These are phyloP conservation scores for Acephala macrosclerotiorum DNA, from an alignment of 2,329 filamentous ascomycete genomes.

Conservation along the genomic window DNA sequence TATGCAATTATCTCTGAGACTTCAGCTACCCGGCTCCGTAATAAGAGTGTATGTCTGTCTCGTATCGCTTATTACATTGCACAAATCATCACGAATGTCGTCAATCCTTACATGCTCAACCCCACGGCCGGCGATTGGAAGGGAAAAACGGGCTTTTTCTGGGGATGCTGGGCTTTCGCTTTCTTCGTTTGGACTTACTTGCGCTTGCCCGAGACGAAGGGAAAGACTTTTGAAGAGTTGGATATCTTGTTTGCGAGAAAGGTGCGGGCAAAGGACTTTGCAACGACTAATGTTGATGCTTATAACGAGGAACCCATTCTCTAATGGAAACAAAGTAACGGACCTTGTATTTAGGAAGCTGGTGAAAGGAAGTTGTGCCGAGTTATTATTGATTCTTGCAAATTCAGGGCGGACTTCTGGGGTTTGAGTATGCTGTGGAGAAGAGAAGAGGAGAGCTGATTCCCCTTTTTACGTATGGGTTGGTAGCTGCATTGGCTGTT, in stretches of 20 bases:
- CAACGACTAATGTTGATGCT: no score
- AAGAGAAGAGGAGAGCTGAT: no score
- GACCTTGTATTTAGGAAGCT: no score
- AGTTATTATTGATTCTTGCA: no score
- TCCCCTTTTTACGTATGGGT: no score
- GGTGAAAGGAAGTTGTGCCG: no score
- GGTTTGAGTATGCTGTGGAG: no score
- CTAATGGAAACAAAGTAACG: no score
- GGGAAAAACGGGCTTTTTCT: constrained; percentile 51
- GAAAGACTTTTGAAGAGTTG: not conserved
- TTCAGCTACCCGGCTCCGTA: constrained; percentile 47
- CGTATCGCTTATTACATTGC: constrained; percentile 46
- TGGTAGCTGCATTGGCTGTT: no score
- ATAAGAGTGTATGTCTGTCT: constrained; percentile 48
- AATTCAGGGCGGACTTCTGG: no score
- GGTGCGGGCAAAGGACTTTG: not conserved
- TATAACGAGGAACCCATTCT: no score
- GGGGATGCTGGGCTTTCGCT: constrained; percentile 46
- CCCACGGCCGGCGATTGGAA: constrained; percentile 46
- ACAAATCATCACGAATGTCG: constrained; percentile 43
- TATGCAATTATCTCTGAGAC: constrained; percentile 49
- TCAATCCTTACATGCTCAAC: constrained; percentile 42
- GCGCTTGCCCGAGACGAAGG: constrained; percentile 53
- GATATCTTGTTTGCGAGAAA: not conserved
- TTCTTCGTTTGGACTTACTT: constrained; percentile 57